Evolutionary conservation across 2,329 filamentous ascomycete species (phyloP).

Genomic region (Lachnellula hyalina): DNA sequence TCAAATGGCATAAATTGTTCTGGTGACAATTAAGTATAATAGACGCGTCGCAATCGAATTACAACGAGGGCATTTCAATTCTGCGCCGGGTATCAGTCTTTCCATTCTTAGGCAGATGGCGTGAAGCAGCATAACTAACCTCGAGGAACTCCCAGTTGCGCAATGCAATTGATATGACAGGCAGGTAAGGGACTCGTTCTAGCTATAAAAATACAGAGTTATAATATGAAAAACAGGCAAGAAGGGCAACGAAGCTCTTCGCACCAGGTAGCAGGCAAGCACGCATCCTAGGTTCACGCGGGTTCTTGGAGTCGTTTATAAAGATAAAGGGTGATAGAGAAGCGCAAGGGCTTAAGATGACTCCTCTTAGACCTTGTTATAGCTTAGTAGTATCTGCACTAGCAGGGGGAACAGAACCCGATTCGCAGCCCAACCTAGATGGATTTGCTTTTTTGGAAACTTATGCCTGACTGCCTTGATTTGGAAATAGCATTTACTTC

Average conservation of each 20-base stretch:
- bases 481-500: background rate
- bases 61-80: slow-evolving; percentile 16
- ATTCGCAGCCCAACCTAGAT: slow-evolving; percentile 8
- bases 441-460: background rate
- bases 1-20: slow-evolving; percentile 6
- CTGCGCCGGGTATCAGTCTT: slow-evolving; percentile 11
- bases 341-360: slow-evolving; percentile 5
- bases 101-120: slow-evolving; percentile 3
- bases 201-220: background rate
- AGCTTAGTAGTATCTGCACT: background rate
- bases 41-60: slow-evolving; percentile 24
- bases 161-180: slow-evolving; percentile 4
- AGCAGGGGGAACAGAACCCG: slow-evolving; percentile 1
- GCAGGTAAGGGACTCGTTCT: slow-evolving; percentile 18
- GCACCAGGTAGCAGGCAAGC: slow-evolving; percentile 1
- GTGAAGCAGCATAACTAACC: slow-evolving; percentile 3
- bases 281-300: slow-evolving; percentile 2
- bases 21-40: background rate
- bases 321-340: slow-evolving; percentile 1
- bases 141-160: background rate
- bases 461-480: slow-evolving; percentile 10
- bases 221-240: slow-evolving; percentile 7
- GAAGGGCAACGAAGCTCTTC: background rate
- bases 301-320: background rate
- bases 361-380: slow-evolving; percentile 7